Base-by-base conservation (phyloP, 2,329 filamentous ascomycete species). In the Hypoxylon sp. region DNA sequence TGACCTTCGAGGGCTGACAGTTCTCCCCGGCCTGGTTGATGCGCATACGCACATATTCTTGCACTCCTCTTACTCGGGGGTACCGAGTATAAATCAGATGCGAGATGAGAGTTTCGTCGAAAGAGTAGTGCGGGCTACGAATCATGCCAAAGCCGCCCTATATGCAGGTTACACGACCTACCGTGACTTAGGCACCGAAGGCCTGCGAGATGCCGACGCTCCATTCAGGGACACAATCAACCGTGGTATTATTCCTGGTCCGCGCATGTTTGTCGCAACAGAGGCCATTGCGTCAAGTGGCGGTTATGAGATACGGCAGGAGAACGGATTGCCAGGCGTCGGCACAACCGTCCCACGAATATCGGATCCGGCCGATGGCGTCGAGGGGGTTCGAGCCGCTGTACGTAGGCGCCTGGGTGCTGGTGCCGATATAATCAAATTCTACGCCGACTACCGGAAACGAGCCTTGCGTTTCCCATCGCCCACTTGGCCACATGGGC, bases 161-260 rank as follows among this genome's bases (percentile, higher is more conserved):
- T 67, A 79, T 13, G 79, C 81, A 0, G 82, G 82, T 5, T 84
- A 79, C 69, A 86, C 80, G 0, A 83, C 80, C 2, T 82, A 82
- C 63, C 72, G 80, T 31, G 80, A 83, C 62, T 71, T 83, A 0
- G 79, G 80, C 9, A 79, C 78, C 2, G 80, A 83, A 60, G 73
- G 74, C 0, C 71, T 82, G 51, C 69, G 72, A 19, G 74, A 76
- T 26, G 74, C 74, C 19, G 80, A 83, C 62, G 73, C 74, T 27
- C 75, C 75, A 44, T 65, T 83, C 3, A 73, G 80, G 7, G 78
- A 83, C 62, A 74, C 75, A 23, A 75, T 83, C 60, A 79, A 79
- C 54, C 76, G 80, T 5, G 80, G 79, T 3, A 61, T 83, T 7
- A 75, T 74, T 2, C 78, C 79, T 0, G 81, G 81, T 0, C 80